These are phyloP conservation scores for Urochloa ruziziensis DNA, from an alignment of 176 grass and related monocot species.

Conservation along the genomic window DNA sequence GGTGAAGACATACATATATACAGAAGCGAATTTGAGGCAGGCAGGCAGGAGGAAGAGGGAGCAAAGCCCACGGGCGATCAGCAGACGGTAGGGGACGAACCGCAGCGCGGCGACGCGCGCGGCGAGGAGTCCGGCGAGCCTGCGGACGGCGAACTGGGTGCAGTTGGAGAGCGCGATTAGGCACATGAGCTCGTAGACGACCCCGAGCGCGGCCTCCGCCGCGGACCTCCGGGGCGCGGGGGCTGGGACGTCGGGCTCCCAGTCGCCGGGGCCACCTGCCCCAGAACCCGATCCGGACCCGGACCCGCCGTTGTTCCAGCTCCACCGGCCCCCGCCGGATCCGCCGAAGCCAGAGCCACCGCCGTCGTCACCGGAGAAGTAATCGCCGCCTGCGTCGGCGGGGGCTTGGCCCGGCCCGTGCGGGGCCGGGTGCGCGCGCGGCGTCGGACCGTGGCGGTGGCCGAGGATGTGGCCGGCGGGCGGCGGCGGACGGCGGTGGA, in stretches of 20 bases:
- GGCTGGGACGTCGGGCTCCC: constrained; percentile 40
- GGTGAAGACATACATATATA: constrained; percentile 24
- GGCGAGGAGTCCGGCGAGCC: constrained; percentile 38
- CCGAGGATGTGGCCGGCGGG: constrained; percentile 12
- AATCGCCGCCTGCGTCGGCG: constrained; percentile 25
- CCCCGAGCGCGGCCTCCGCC: constrained; percentile 22
- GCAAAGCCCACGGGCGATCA: not conserved
- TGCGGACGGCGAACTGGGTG: constrained; percentile 58
- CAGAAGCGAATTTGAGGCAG: constrained; percentile 15
- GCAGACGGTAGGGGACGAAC: constrained; percentile 45
- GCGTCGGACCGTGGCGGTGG: constrained; percentile 40
- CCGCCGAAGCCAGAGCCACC: constrained; percentile 24
- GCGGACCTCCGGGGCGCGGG: constrained; percentile 31
- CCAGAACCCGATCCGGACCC: constrained; percentile 24
- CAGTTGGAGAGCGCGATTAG: constrained; percentile 61
- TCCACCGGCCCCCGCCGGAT: constrained; percentile 13
- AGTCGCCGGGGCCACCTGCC: constrained; percentile 21
- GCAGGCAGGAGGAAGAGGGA: not conserved
- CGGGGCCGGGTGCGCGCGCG: constrained; percentile 42
- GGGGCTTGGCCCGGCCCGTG: constrained; percentile 34
- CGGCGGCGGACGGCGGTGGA: not conserved
- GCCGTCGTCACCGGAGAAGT: constrained; percentile 50
- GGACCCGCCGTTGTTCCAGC: not conserved
- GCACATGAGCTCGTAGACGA: constrained; percentile 63
- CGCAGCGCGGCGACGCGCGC: constrained; percentile 37